A percentile compares a stretch with the other conserved stretches of the same genome.
These are phyloP conservation scores for Borealophlyctis nickersoniae DNA, from an alignment of 192 early-diverging fungal species.

Conservation along the genomic window DNA sequence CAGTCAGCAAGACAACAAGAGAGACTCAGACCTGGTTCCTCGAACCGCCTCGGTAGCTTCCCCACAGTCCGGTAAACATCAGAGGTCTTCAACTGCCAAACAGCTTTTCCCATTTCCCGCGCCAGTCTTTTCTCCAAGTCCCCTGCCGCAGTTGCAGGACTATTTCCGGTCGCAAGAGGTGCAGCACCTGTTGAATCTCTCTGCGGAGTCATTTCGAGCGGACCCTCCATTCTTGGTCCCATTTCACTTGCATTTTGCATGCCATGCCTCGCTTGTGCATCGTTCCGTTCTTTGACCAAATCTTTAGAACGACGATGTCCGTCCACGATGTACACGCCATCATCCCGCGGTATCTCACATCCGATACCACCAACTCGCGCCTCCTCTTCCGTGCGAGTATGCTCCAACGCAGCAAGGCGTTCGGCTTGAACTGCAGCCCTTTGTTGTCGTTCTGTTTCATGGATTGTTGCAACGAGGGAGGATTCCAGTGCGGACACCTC, in stretches of 20 bases:
- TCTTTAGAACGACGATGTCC: neutral
- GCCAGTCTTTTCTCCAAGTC: neutral
- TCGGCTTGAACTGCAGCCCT: neutral
- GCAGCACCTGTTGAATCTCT: too few relatives aligned
- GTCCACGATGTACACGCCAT: neutral
- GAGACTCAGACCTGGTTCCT: slow-evolving; percentile 38
- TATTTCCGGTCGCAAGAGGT: too few relatives aligned
- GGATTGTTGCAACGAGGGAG: neutral
- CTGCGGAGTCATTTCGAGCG: too few relatives aligned
- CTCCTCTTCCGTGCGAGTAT: neutral
- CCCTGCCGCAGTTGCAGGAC: too few relatives aligned
- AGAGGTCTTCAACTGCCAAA: slow-evolving; percentile 15
- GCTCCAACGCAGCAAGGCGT: neutral
- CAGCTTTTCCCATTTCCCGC: neutral
- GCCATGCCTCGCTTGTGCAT: neutral
- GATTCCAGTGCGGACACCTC: neutral
- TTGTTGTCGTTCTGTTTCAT: neutral
- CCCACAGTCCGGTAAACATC: slow-evolving; percentile 34
- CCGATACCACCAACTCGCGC: neutral
- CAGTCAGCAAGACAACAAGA: neutral
- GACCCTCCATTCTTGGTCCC: neutral
- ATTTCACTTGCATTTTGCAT: neutral
- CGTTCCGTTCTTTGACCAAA: neutral
- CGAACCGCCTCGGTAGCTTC: slow-evolving; percentile 41
- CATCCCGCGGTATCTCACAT: neutral